Evolutionary conservation across 1,139 yeast species (phyloP).

Genomic region (Dujonia santamariae): DNA sequence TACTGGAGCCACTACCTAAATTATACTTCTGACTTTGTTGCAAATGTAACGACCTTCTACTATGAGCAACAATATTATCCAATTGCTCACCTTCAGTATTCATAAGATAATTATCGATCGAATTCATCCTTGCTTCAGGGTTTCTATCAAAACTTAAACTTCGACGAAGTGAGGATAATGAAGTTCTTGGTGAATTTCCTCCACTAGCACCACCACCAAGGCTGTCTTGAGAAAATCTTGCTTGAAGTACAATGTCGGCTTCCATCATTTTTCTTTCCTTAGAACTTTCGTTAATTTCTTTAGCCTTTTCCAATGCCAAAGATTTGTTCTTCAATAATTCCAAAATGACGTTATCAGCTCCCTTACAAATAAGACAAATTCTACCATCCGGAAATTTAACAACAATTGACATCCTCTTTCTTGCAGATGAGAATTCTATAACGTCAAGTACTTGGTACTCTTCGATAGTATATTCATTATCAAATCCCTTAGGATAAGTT

Average conservation of each 20-base stretch:
- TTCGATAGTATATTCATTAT: slow-evolving; percentile 58
- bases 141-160: slow-evolving; percentile 22
- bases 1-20: too few relatives aligned
- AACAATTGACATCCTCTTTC: slow-evolving; percentile 94
- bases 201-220: slow-evolving; percentile 13
- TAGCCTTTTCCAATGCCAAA: slow-evolving; percentile 60
- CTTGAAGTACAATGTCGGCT: slow-evolving; percentile 71
- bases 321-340: slow-evolving; percentile 63
- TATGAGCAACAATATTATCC: slow-evolving; percentile 54
- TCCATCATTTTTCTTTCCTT: slow-evolving; percentile 70
- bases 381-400: slow-evolving; percentile 78
- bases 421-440: slow-evolving; percentile 80
- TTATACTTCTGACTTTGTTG: slow-evolving; percentile 61
- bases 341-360: slow-evolving; percentile 91
- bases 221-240: slow-evolving; percentile 35
- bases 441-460: slow-evolving; percentile 71
- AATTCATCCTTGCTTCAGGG: slow-evolving; percentile 30
- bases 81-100: slow-evolving; percentile 54
- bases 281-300: slow-evolving; percentile 59
- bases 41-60: slow-evolving; percentile 61
- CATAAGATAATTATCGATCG: slow-evolving; percentile 57
- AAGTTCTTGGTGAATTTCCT: slow-evolving; percentile 2
- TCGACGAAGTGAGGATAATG: slow-evolving; percentile 29
- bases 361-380: slow-evolving; percentile 81
- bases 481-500: slow-evolving; percentile 82